Evolutionary conservation across 441 rosid species (phyloP), one percentile per base, ranked within the genome.

Genomic region (Arabidopsis hybrid): DNA sequence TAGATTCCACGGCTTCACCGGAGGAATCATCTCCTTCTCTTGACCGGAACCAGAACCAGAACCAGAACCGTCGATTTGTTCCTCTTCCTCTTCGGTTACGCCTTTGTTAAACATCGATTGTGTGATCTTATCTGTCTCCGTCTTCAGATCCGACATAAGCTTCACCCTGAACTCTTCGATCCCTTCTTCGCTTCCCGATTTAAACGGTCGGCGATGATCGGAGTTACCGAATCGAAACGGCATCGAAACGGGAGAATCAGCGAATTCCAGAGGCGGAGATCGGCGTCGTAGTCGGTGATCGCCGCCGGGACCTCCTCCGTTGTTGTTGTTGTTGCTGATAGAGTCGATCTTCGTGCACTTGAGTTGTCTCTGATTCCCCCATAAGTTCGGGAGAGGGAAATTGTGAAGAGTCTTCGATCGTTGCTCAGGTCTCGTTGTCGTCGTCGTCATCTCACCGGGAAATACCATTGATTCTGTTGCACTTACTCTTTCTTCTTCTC

Each of bases 331-430:
- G 72, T 49, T 46, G 73, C 53, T 49, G 0, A 18, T 40, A 17
- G 83, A 51, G 8, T 75, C 78, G 56, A 74, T 45, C 68, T 88
- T 89, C 90, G 84, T 79, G 81, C 95, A 91, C 59, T 86, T 83
- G 35, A 94, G 88, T 13, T 84, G 80, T 45, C 75, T 78, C 85
- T 94, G 97, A 47, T 64, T 76, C 14, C 97, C 97, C 97, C 98
- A 91, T 71, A 91, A 84, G 74, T 73, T 80, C 46, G 95, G 96
- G 8, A 91, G 83, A 57, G 85, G 67, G 81, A 94, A 90, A 86
- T 91, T 94, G 71, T 94, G 97, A 31, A 94, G 96, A 76, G 75
- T 84, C 71, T 81, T 82, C 59, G 95, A 87, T 86, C 97, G 26
- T 10, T 56, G 82, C 83, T 87, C 91, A 1, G 81, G 71, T 56